Evolutionary conservation across 1,284 basidiomycete genomes (phyloP).

Genomic region (Pulchroboletus neoregius): DNA sequence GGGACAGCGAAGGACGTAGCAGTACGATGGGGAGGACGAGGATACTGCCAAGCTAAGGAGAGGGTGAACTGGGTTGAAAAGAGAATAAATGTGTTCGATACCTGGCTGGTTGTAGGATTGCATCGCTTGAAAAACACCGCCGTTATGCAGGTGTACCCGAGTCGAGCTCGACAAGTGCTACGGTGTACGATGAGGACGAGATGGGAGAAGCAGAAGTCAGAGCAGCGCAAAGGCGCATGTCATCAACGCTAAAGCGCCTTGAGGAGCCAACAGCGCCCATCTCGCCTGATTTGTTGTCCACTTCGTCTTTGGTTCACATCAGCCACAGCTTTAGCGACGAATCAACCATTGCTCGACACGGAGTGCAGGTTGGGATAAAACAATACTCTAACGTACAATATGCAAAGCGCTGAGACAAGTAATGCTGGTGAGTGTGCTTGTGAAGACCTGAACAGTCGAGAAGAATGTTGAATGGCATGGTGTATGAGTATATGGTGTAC

Average conservation of each 20-base stretch:
- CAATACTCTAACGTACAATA: slow-evolving; percentile 43
- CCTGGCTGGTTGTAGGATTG: slow-evolving; percentile 33
- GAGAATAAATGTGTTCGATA: slow-evolving; percentile 6
- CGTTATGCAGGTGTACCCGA: neutral
- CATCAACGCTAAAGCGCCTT: slow-evolving; percentile 1
- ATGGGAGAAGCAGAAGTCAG: neutral
- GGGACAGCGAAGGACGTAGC: slow-evolving; percentile 23
- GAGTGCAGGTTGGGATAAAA: slow-evolving; percentile 7
- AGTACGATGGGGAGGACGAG: slow-evolving; percentile 25
- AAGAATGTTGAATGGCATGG: slow-evolving; percentile 28
- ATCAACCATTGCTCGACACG: neutral
- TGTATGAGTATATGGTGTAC: slow-evolving; percentile 33
- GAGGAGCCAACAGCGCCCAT: slow-evolving; percentile 22
- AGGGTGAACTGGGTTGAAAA: slow-evolving; percentile 2
- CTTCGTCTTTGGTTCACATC: slow-evolving; percentile 1
- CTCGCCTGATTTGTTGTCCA: slow-evolving; percentile 16
- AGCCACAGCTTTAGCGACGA: neutral
- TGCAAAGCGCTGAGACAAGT: slow-evolving; percentile 30
- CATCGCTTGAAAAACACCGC: slow-evolving; percentile 11
- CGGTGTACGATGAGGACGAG: neutral
- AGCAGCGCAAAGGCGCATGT: slow-evolving; percentile 10
- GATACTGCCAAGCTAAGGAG: slow-evolving; percentile 21
- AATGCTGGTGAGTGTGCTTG: slow-evolving; percentile 37
- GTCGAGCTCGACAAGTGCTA: neutral
- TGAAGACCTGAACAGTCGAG: slow-evolving; percentile 13